These are phyloP conservation scores for Russula olivacea DNA, from an alignment of 768 basidiomycete species.

Conservation along the genomic window DNA sequence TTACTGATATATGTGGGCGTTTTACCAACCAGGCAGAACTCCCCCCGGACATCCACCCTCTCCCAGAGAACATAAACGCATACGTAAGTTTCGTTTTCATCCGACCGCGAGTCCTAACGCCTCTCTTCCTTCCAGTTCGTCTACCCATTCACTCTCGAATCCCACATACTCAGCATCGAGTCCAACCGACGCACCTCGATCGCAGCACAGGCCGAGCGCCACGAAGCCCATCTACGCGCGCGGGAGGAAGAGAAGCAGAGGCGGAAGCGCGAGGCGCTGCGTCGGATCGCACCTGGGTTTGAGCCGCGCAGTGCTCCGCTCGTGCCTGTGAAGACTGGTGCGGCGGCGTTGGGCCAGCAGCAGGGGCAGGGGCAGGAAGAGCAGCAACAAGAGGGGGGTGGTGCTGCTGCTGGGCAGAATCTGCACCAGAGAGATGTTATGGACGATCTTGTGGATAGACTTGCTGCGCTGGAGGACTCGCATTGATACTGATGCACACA, in stretches of 20 bases:
- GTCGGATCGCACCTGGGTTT: constrained; percentile 79
- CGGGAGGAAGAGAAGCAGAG: constrained; percentile 76
- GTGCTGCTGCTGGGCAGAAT: not conserved
- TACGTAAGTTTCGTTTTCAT: constrained; percentile 52
- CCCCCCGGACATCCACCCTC: constrained; percentile 88
- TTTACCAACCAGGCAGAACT: constrained; percentile 63
- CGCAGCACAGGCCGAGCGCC: constrained; percentile 55
- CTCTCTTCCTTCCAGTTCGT: constrained; percentile 59
- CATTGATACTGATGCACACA: constrained; percentile 3
- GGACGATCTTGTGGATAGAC: constrained; percentile 23
- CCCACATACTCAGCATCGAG: constrained; percentile 72
- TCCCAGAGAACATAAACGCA: constrained; percentile 83
- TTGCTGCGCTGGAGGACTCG: constrained; percentile 17
- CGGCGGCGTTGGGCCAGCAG: not conserved
- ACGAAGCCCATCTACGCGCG: constrained; percentile 62
- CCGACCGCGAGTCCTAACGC: not conserved
- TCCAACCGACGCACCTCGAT: constrained; percentile 64
- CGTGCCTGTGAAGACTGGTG: constrained; percentile 10
- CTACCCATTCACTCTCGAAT: constrained; percentile 92
- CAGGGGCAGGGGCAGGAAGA: not conserved
- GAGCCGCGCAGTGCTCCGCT: constrained; percentile 32
- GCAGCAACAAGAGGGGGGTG: not conserved
- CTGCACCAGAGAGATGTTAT: constrained; percentile 18
- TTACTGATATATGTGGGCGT: not conserved
- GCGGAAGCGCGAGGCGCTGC: constrained; percentile 56